These are phyloP conservation scores for Tirmania nivea DNA, from an alignment of 495 filamentous ascomycete species.

Conservation along the genomic window DNA sequence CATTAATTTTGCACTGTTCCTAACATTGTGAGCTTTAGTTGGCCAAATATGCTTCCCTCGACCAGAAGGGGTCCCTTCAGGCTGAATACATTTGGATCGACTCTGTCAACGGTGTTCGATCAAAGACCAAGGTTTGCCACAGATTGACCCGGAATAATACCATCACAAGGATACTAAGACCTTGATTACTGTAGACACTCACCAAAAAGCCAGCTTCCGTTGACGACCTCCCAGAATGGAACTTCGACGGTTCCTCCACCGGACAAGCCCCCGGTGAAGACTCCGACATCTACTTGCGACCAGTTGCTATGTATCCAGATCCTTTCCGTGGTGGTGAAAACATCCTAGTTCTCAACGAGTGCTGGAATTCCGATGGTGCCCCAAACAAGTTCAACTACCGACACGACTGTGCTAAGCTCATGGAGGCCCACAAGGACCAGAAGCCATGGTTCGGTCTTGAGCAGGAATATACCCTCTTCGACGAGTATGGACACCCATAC, in stretches of 20 bases:
- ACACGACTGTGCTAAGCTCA: slow-evolving; percentile 65
- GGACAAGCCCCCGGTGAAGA: slow-evolving; percentile 87
- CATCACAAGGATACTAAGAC: background rate
- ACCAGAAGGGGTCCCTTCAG: slow-evolving; percentile 65
- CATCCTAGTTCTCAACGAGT: slow-evolving; percentile 84
- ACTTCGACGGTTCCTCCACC: slow-evolving; percentile 94
- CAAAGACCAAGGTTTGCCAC: slow-evolving; percentile 71
- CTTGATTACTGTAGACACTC: slow-evolving; percentile 41
- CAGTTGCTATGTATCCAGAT: slow-evolving; percentile 74
- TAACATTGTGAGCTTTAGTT: slow-evolving; percentile 32
- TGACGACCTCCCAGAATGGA: slow-evolving; percentile 91
- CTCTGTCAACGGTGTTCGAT: slow-evolving; percentile 48
- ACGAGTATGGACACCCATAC: slow-evolving; percentile 65
- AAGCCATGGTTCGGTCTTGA: slow-evolving; percentile 96
- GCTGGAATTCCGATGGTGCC: slow-evolving; percentile 86
- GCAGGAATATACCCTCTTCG: slow-evolving; percentile 92
- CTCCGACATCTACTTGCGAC: slow-evolving; percentile 94
- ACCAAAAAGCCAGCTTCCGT: slow-evolving; percentile 37
- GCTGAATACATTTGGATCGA: slow-evolving; percentile 99
- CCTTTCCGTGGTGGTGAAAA: slow-evolving; percentile 74
- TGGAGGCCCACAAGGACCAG: slow-evolving; percentile 65
- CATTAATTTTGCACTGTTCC: background rate
- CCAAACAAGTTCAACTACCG: slow-evolving; percentile 99
- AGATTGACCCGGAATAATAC: slow-evolving; percentile 1
- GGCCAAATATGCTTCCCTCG: slow-evolving; percentile 73